Evolutionary conservation across 2,329 filamentous ascomycete genomes (phyloP).

Genomic region (Chaetomiaceae sp.): DNA sequence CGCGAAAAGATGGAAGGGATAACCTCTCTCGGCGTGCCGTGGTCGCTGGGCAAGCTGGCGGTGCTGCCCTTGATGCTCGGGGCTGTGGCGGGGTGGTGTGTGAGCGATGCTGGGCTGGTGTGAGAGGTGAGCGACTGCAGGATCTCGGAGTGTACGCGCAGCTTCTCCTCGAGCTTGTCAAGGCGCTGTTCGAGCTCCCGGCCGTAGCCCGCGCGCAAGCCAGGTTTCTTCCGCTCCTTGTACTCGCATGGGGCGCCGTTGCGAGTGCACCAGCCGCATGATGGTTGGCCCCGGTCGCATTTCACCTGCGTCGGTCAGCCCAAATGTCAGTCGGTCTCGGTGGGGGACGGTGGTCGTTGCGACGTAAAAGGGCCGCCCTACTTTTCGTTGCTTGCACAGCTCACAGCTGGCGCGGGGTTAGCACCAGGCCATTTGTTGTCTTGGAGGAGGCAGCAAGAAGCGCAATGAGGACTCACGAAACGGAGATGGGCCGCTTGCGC

Average conservation of each 20-base stretch:
- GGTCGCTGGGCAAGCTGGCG: constrained; percentile 43
- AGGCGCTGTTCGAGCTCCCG: constrained; percentile 67
- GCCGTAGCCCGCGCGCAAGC: constrained; percentile 61
- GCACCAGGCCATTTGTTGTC: not conserved
- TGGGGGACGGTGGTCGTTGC: not conserved
- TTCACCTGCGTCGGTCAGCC: constrained; percentile 47
- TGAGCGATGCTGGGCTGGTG: constrained; percentile 27
- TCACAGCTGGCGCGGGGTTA: constrained; percentile 52
- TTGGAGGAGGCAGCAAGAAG: not conserved
- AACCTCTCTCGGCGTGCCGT: constrained; percentile 48
- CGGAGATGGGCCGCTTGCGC: constrained; percentile 55
- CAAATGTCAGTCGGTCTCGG: not conserved
- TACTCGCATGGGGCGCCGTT: constrained; percentile 60
- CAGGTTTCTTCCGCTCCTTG: constrained; percentile 63
- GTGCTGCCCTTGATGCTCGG: constrained; percentile 45
- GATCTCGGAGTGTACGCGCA: constrained; percentile 60
- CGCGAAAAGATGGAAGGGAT: constrained; percentile 41
- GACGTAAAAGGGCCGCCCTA: constrained; percentile 29
- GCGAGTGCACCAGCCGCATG: constrained; percentile 61
- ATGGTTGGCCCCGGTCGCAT: constrained; percentile 70
- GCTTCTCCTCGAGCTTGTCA: constrained; percentile 61
- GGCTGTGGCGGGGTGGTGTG: constrained; percentile 25
- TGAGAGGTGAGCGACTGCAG: constrained; percentile 48
- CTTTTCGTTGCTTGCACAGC: constrained; percentile 75
- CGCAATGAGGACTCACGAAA: constrained; percentile 43